Percentiles rank a stretch among this genome's conserved stretches.
Evolutionary conservation across 208 protist species (phyloP).

Genomic region (Entamoeba histolytica): DNA sequence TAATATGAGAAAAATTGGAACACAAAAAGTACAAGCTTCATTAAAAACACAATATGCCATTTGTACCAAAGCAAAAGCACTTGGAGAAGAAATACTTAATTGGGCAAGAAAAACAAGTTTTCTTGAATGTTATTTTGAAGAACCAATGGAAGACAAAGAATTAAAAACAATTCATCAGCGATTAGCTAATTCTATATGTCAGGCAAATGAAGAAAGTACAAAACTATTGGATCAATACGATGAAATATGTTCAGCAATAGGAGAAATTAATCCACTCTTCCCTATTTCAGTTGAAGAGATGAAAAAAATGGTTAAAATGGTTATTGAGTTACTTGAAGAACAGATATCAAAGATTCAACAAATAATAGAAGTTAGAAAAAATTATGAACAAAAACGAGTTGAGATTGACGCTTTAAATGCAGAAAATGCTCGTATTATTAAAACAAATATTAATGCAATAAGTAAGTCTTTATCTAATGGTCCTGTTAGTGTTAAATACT

Average conservation of each 20-base stretch:
- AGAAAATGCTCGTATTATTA: not conserved
- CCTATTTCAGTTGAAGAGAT: not conserved
- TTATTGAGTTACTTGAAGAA: not conserved
- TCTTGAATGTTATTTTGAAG: too few relatives aligned
- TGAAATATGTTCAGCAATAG: not conserved
- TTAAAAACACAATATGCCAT: too few relatives aligned
- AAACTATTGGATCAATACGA: not conserved
- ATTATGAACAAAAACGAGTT: not conserved
- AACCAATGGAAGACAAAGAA: too few relatives aligned
- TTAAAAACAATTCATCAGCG: too few relatives aligned
- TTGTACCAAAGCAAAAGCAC: too few relatives aligned
- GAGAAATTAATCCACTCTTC: not conserved
- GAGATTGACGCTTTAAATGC: not conserved
- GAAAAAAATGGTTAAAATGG: not conserved
- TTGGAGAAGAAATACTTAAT: too few relatives aligned
- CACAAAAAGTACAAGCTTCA: too few relatives aligned
- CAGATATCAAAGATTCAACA: not conserved
- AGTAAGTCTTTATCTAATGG: not conserved
- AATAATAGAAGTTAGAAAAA: not conserved
- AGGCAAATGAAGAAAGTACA: not conserved
- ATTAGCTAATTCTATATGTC: too few relatives aligned
- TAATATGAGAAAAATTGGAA: too few relatives aligned
- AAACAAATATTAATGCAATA: not conserved
- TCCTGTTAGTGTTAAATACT: not conserved
- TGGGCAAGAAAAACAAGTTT: too few relatives aligned